Evolutionary conservation across 1,284 basidiomycete genomes (phyloP).

Genomic region (Fomitopsis betulina): DNA sequence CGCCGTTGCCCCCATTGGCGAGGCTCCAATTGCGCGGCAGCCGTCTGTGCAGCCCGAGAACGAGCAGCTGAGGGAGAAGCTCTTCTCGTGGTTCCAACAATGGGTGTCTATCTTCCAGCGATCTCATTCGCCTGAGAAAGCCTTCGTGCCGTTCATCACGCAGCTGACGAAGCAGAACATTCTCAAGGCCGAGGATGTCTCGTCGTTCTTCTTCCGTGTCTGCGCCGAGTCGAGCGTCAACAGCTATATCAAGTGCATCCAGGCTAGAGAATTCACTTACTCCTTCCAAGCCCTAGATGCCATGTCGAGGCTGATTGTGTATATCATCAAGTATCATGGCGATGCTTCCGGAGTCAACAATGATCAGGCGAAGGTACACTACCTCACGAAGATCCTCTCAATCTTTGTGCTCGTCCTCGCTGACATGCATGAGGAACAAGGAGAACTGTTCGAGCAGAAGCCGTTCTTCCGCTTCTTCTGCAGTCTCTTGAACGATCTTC

Average conservation of each 20-base stretch:
- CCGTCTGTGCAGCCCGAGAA: slow-evolving; percentile 60
- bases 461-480: slow-evolving; percentile 99
- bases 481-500: slow-evolving; percentile 89
- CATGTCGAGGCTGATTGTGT: slow-evolving; percentile 91
- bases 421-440: slow-evolving; percentile 93
- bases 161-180: slow-evolving; percentile 96
- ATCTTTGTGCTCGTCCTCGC: slow-evolving; percentile 96
- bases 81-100: slow-evolving; percentile 80
- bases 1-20: slow-evolving; percentile 30
- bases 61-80: slow-evolving; percentile 66
- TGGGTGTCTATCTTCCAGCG: slow-evolving; percentile 96
- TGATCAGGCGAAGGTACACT: slow-evolving; percentile 93
- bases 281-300: slow-evolving; percentile 95
- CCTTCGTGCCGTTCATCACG: slow-evolving; percentile 96
- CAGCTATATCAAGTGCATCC: slow-evolving; percentile 85
- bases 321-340: slow-evolving; percentile 99
- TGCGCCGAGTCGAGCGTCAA: slow-evolving; percentile 95
- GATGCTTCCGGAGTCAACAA: slow-evolving; percentile 87
- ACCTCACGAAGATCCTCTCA: slow-evolving; percentile 95
- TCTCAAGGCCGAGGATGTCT: slow-evolving; percentile 93
- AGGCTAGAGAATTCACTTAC: slow-evolving; percentile 71
- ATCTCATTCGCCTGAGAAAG: slow-evolving; percentile 87
- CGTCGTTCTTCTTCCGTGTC: slow-evolving; percentile 97
- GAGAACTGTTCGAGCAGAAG: slow-evolving; percentile 90
- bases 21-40: slow-evolving; percentile 36